Conservation (phyloP, 306 rosid species). For the Vicia villosa region DNA sequence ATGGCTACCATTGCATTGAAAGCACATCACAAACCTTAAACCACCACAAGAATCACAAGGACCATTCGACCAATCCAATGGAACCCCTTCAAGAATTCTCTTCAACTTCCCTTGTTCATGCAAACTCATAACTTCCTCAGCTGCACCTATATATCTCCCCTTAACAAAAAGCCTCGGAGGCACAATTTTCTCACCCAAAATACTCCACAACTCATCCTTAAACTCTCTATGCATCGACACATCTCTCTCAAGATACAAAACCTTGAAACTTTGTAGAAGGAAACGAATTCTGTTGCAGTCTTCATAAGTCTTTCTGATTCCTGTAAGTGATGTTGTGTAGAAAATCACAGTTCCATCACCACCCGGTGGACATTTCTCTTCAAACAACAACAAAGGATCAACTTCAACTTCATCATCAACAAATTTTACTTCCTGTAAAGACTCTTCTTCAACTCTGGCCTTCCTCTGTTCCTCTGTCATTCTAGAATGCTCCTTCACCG, state of each 20-base stretch:
- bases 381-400: conserved; percentile 50
- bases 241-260: conserved; percentile 69
- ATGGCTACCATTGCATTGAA: conserved; percentile 76
- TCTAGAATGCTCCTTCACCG: conserved; percentile 53
- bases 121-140: conserved; percentile 65
- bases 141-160: conserved; percentile 83
- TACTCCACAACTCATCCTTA: conserved; percentile 67
- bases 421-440: conserved; percentile 25
- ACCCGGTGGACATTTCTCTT: conserved; percentile 75
- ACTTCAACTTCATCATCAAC: not conserved
- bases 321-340: conserved; percentile 80
- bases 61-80: conserved; percentile 45
- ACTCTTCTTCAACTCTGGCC: conserved; percentile 36
- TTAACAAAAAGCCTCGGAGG: conserved; percentile 87
- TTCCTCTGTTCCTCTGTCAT: conserved; percentile 49
- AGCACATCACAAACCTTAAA: conserved; percentile 69
- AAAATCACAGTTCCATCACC: conserved; percentile 62
- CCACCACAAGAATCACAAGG: conserved; percentile 85
- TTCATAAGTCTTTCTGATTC: conserved; percentile 82
- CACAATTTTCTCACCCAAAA: conserved; percentile 47
- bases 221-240: conserved; percentile 79
- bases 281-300: conserved; percentile 76
- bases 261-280: conserved; percentile 71
- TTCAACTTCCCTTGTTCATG: conserved; percentile 78
- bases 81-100: conserved; percentile 60